phyloP scores from a whole-genome alignment of 495 filamentous ascomycete genomes.

The Penicillium longicatenatum region DNA sequence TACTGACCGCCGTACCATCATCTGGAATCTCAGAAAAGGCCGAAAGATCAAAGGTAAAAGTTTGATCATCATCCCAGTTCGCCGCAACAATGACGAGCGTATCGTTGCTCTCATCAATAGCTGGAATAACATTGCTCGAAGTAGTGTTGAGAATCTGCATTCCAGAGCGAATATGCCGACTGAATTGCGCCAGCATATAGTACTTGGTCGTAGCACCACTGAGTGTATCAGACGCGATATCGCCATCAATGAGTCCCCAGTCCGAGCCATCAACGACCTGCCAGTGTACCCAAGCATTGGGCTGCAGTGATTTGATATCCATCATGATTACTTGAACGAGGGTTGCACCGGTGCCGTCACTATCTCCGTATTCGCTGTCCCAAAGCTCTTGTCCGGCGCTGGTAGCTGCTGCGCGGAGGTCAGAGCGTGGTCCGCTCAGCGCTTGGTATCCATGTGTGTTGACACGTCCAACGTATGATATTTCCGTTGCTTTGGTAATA shows the following conservation, averaged over 20 bases:
- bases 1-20: slow-evolving; percentile 10
- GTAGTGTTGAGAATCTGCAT: slow-evolving; percentile 15
- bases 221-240: slow-evolving; percentile 8
- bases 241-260: slow-evolving; percentile 16
- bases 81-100: slow-evolving; percentile 19
- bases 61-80: slow-evolving; percentile 13
- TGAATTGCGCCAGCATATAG: slow-evolving; percentile 17
- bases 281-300: slow-evolving; percentile 20
- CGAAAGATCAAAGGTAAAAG: slow-evolving; percentile 16
- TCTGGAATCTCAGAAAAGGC: slow-evolving; percentile 6
- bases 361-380: slow-evolving; percentile 20
- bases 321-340: slow-evolving; percentile 9
- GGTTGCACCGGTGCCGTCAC: slow-evolving; percentile 7
- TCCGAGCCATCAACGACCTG: slow-evolving; percentile 12
- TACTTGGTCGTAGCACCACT: slow-evolving; percentile 13
- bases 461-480: slow-evolving; percentile 8
- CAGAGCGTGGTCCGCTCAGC: slow-evolving; percentile 9
- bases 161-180: slow-evolving; percentile 18
- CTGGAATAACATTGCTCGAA: slow-evolving; percentile 10
- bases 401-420: slow-evolving; percentile 11
- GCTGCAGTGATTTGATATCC: slow-evolving; percentile 11
- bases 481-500: slow-evolving; percentile 7
- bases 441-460: slow-evolving; percentile 17
- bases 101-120: slow-evolving; percentile 7
- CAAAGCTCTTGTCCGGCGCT: slow-evolving; percentile 12